Evolutionary conservation across 768 basidiomycete species (phyloP).

Genomic region (Amanita rimosa): DNA sequence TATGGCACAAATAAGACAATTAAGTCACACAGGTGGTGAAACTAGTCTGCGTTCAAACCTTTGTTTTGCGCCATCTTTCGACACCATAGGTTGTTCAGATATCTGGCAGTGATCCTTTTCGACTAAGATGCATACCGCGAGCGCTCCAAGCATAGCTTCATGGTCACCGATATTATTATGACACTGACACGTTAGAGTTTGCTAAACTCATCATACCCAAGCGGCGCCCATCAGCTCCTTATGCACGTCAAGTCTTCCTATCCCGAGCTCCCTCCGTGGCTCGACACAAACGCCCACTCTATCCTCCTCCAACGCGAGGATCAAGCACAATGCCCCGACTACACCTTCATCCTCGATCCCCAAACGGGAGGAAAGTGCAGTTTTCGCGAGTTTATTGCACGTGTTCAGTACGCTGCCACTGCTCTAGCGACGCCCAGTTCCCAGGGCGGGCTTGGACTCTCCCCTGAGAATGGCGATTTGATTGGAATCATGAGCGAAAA

Average conservation of each 20-base stretch:
- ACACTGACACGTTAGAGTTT: neutral
- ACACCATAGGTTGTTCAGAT: too few species aligned
- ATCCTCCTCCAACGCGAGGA: conserved; percentile 43
- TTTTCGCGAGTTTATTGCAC: conserved; percentile 36
- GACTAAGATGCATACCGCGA: too few species aligned
- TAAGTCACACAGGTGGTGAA: too few species aligned
- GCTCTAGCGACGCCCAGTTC: conserved; percentile 33
- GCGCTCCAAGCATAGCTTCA: too few species aligned
- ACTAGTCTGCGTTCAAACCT: too few species aligned
- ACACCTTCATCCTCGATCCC: conserved; percentile 43
- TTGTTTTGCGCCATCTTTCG: too few species aligned
- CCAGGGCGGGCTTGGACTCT: conserved; percentile 47
- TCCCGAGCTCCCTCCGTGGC: conserved; percentile 36
- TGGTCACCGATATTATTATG: too few species aligned
- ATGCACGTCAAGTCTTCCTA: conserved; percentile 53
- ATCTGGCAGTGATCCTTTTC: too few species aligned
- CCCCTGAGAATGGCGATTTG: conserved; percentile 36
- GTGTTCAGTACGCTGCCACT: conserved; percentile 43
- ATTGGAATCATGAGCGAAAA: conserved; percentile 65
- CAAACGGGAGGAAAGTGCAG: conserved; percentile 34
- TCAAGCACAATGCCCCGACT: conserved; percentile 47
- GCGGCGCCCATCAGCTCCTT: neutral
- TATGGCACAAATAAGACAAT: too few species aligned
- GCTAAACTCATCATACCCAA: too few species aligned
- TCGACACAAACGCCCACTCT: conserved; percentile 43